Conservation (phyloP, 768 basidiomycete species). For the Amanita fuliginea region DNA sequence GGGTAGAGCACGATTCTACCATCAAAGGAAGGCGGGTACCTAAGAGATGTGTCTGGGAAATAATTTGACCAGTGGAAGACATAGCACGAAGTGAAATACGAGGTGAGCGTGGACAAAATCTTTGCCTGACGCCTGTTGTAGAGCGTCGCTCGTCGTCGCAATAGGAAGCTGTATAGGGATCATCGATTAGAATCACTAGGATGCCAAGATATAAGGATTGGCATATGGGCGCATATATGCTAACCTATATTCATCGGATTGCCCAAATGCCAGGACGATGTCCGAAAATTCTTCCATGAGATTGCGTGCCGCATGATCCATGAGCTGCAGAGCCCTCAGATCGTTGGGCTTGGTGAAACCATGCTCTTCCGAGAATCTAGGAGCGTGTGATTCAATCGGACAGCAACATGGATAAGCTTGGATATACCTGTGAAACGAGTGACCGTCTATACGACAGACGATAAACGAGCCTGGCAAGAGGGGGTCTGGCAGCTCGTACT, state of each 20-base stretch:
- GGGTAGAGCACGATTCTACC: conserved; percentile 84
- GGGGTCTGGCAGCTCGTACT: conserved; percentile 82
- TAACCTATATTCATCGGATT: conserved; percentile 96
- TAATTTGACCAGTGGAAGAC: conserved; percentile 77
- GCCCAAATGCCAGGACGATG: conserved; percentile 82
- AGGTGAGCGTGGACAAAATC: conserved; percentile 73
- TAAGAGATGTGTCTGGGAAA: conserved; percentile 61
- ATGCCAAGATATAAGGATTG: not conserved
- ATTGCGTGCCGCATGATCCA: conserved; percentile 81
- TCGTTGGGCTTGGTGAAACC: conserved; percentile 89
- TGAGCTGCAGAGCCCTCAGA: conserved; percentile 70
- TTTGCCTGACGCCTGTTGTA: conserved; percentile 86
- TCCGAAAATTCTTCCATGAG: conserved; percentile 81
- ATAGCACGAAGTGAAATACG: conserved; percentile 85
- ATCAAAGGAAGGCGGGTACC: conserved; percentile 89
- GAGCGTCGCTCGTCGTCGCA: conserved; percentile 61
- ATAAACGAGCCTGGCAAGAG: conserved; percentile 79
- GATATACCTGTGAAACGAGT: conserved; percentile 85
- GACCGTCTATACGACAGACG: conserved; percentile 83
- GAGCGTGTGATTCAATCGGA: not conserved
- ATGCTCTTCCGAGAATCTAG: conserved; percentile 79
- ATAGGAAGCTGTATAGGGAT: conserved; percentile 57
- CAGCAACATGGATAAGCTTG: not conserved
- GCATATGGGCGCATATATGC: conserved; percentile 6
- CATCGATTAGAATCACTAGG: not conserved